A percentile compares a stretch with the other conserved stretches of the same genome.
phyloP scores from a whole-genome alignment of 2,329 filamentous ascomycete genomes.

The Didymella keratinophila region DNA sequence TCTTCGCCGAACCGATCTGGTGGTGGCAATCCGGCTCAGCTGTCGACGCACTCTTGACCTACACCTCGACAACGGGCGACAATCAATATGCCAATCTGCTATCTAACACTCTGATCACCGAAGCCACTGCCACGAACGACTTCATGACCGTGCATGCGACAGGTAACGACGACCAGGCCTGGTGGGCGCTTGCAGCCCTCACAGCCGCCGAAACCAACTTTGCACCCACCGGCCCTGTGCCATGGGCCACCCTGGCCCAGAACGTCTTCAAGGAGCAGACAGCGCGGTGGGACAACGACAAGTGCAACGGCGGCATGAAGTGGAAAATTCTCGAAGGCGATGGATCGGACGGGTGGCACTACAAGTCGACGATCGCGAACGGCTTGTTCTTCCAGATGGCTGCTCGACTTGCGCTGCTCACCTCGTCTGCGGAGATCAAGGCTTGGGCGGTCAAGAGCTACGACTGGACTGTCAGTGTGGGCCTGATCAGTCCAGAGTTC shows the following conservation, averaged over 20 bases:
- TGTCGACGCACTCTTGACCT: constrained; percentile 46
- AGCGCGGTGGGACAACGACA: constrained; percentile 70
- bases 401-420: constrained; percentile 73
- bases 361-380: constrained; percentile 82
- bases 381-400: constrained; percentile 82
- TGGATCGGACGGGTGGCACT: constrained; percentile 69
- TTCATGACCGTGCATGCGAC: constrained; percentile 51
- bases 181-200: constrained; percentile 73
- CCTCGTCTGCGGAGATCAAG: constrained; percentile 59
- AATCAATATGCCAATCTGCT: constrained; percentile 50
- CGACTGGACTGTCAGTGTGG: constrained; percentile 59
- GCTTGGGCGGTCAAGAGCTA: constrained; percentile 72
- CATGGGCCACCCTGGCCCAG: constrained; percentile 70
- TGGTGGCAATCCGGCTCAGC: constrained; percentile 45
- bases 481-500: constrained; percentile 58
- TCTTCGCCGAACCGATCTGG: constrained; percentile 35
- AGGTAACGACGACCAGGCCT: constrained; percentile 77
- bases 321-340: constrained; percentile 83
- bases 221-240: constrained; percentile 55
- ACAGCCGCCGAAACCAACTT: constrained; percentile 72
- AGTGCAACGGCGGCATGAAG: constrained; percentile 69
- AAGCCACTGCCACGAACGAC: constrained; percentile 40
- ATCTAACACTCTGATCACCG: constrained; percentile 32
- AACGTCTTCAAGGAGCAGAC: constrained; percentile 77
- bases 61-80: constrained; percentile 53